Conservation (phyloP, 1,284 basidiomycete genomes). For the Cryptococcus sp. region DNA sequence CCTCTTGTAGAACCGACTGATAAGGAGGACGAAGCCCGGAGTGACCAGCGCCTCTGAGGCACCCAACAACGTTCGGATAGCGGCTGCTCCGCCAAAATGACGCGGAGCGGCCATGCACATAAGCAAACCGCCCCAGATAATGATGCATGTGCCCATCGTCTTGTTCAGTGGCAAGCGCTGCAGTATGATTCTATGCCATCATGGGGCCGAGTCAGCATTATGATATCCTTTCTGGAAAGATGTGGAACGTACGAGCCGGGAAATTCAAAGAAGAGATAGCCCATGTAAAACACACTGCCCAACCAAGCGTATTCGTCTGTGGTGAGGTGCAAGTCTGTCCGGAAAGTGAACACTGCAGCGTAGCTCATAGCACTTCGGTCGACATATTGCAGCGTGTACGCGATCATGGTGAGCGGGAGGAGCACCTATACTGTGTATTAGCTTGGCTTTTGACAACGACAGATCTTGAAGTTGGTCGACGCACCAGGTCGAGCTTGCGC, state of each 20-base stretch:
- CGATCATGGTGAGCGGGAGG: conserved; percentile 44
- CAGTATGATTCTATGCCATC: conserved; percentile 16
- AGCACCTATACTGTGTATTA: conserved; percentile 20
- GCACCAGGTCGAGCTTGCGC: conserved; percentile 44
- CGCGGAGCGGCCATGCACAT: conserved; percentile 46
- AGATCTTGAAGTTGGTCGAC: not conserved
- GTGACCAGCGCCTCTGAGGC: conserved; percentile 46
- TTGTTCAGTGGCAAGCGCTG: conserved; percentile 36
- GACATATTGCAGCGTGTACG: conserved; percentile 50
- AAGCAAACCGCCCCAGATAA: conserved; percentile 48
- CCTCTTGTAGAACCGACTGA: conserved; percentile 44
- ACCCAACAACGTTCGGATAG: conserved; percentile 43
- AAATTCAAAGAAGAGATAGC: conserved; percentile 35
- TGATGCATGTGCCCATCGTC: conserved; percentile 33
- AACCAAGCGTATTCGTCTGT: conserved; percentile 27
- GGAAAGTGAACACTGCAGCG: conserved; percentile 46
- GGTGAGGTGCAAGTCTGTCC: conserved; percentile 33
- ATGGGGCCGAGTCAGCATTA: not conserved
- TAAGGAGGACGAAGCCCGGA: conserved; percentile 48
- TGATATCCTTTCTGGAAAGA: not conserved
- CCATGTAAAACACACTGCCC: conserved; percentile 30
- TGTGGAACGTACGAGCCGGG: conserved; percentile 27
- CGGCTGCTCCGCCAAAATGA: conserved; percentile 40
- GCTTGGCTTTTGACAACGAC: not conserved
- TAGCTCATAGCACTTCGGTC: conserved; percentile 50